Conservation (phyloP, 2,329 filamentous ascomycete genomes). For the Cladosporium sphaerospermum region DNA sequence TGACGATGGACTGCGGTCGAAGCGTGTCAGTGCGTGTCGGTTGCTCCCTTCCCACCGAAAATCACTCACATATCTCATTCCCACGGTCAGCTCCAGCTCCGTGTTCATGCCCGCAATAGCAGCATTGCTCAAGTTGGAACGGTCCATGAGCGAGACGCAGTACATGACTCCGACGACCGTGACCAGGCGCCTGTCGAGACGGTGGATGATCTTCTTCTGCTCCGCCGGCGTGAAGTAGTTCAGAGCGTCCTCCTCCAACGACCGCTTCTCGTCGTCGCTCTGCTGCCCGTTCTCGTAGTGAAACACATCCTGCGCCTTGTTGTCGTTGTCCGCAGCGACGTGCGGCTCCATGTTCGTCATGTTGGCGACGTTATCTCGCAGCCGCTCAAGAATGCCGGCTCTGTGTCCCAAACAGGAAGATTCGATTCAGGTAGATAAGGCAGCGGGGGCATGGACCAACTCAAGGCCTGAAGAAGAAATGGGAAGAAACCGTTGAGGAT, state of each 20-base stretch:
- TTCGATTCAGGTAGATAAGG: neutral
- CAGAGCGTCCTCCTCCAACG: constrained; percentile 14
- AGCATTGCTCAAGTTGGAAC: constrained; percentile 68
- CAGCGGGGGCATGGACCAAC: too few species aligned
- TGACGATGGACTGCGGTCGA: constrained; percentile 37
- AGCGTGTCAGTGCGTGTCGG: neutral
- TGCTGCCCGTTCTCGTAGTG: constrained; percentile 4
- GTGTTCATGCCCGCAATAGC: constrained; percentile 58
- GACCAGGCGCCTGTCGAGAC: constrained; percentile 54
- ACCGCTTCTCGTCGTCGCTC: constrained; percentile 8
- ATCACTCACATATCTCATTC: constrained; percentile 10
- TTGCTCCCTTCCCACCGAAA: neutral
- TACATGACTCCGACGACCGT: constrained; percentile 52
- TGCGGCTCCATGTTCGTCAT: neutral
- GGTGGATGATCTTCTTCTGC: constrained; percentile 51
- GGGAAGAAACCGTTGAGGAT: too few species aligned
- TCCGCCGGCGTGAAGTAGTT: constrained; percentile 19
- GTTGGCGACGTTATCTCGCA: neutral
- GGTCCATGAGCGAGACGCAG: constrained; percentile 70
- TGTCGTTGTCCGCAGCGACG: neutral
- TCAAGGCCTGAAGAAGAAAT: too few species aligned
- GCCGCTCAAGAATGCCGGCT: neutral
- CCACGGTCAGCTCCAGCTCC: constrained; percentile 25
- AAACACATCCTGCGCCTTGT: neutral
- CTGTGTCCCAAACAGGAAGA: neutral